Base-by-base conservation (phyloP, 2,329 filamentous ascomycete genomes). In the Metarhizium brunneum region DNA sequence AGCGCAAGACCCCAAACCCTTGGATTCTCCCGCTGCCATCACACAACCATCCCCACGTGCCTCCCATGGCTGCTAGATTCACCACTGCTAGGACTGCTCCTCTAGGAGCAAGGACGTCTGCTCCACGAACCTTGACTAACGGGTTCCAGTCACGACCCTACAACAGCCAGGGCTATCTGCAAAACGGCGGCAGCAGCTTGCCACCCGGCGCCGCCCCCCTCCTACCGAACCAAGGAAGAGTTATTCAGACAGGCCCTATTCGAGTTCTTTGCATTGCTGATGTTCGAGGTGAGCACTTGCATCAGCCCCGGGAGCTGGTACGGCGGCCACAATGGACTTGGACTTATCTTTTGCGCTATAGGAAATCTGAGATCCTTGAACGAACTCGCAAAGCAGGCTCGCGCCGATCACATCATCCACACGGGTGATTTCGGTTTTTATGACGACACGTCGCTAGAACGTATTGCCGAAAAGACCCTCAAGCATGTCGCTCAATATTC, bases 341-440 rank as follows among this genome's bases (percentile, higher is more conserved):
- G 14, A 25, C 49, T 57, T 18, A 54, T 30, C n/a, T 55, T 20
- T 50, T 11, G 25, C 29, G 20, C n/a, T n/a, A 36, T 64, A 99
- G 94, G 94, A 73, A 96, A 97, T 72, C 79, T 99, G 64, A 85
- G 87, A 75, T 96, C 94, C 62, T 79, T 99, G 66, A 99, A 99
- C 76, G 92, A 97, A 59, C 86, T 99, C 59, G 94, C 94, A 61
- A 95, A 90, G 73, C 88, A 94, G 69, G 92, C 94, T 60, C 88
- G 88, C 69, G 94, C 94, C 65, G 91, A 96, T 75, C 91, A 96
- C 76, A 96, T 99, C 73, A 91, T 99, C 67, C 94, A 99, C 74
- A 99, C 94, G 20, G 94, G 94, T 72, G 94, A 99, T 72, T 99
- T 99, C 70, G 94, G 94, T 60, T 99, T 99, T 76, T 99, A 99